Evolutionary conservation across 2,329 filamentous ascomycete species (phyloP).

Genomic region (Fusarium sp.): DNA sequence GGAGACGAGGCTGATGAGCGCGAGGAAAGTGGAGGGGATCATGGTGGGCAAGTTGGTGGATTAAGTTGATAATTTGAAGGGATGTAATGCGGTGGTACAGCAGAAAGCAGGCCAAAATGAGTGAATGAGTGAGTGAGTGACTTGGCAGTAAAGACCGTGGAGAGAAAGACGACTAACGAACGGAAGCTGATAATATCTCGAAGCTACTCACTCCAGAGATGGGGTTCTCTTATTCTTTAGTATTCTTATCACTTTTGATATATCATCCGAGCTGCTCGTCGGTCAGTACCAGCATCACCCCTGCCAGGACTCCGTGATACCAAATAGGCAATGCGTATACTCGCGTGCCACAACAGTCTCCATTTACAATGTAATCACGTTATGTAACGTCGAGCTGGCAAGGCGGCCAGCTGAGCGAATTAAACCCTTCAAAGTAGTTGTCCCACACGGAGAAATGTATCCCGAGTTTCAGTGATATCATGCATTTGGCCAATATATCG

Average conservation of each 20-base stretch:
- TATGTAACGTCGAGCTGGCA: background rate
- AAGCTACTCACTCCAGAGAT: background rate
- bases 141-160: slow-evolving; percentile 14
- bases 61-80: background rate
- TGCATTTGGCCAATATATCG: background rate
- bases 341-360: background rate
- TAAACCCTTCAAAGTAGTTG: background rate
- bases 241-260: background rate
- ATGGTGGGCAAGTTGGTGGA: background rate
- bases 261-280: too few species aligned
- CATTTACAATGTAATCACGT: background rate
- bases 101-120: background rate
- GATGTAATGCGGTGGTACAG: background rate
- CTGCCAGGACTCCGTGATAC: background rate
- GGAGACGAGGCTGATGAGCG: slow-evolving; percentile 35
- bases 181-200: background rate
- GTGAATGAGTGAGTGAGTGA: slow-evolving; percentile 4
- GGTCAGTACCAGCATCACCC: background rate
- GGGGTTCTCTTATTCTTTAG: slow-evolving; percentile 18
- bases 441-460: slow-evolving; percentile 4
- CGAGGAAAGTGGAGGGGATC: slow-evolving; percentile 32
- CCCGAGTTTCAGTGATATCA: slow-evolving; percentile 17
- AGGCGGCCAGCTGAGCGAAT: background rate
- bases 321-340: slow-evolving; percentile 19
- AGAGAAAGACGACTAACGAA: slow-evolving; percentile 17